phyloP scores from a whole-genome alignment of 202 grass and related monocot species.

The Panicum virgatum region DNA sequence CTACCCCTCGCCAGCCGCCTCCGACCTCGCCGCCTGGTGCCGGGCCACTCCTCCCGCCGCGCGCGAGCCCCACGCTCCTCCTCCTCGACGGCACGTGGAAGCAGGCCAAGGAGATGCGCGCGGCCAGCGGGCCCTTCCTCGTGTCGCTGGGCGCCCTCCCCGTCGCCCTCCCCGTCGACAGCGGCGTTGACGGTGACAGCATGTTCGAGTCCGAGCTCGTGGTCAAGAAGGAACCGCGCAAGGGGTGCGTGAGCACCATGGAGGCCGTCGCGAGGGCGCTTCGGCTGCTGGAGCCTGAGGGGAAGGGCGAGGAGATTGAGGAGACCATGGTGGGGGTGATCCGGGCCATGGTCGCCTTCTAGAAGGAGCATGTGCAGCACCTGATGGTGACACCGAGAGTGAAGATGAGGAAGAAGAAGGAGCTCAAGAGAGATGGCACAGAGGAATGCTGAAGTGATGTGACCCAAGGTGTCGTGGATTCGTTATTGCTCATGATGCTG shows the following conservation, averaged over 20 bases:
- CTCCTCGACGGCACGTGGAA: constrained; percentile 87
- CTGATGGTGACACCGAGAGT: constrained; percentile 46
- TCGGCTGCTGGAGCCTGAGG: constrained; percentile 66
- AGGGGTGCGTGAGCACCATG: constrained; percentile 75
- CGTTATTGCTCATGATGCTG: neutral
- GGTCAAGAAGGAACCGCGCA: constrained; percentile 73
- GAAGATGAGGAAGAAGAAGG: constrained; percentile 75
- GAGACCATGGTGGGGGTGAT: constrained; percentile 55
- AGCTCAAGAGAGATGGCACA: constrained; percentile 39
- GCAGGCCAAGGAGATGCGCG: constrained; percentile 82
- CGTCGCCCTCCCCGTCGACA: constrained; percentile 61
- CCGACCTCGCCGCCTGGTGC: constrained; percentile 61
- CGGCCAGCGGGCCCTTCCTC: constrained; percentile 64
- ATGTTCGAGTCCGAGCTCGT: constrained; percentile 78
- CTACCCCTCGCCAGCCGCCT: constrained; percentile 63
- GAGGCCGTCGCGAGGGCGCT: constrained; percentile 87
- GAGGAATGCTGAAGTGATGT: constrained; percentile 10
- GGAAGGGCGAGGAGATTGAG: constrained; percentile 50
- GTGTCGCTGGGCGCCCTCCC: constrained; percentile 41
- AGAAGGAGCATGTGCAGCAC: constrained; percentile 58
- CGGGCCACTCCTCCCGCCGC: constrained; percentile 39
- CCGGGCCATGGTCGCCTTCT: constrained; percentile 73
- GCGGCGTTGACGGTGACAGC: constrained; percentile 61
- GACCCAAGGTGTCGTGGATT: neutral
- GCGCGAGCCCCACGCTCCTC: constrained; percentile 55